Percentiles rank a stretch among this genome's conserved stretches.
Evolutionary conservation across 495 filamentous ascomycete species (phyloP).

Genomic region (Penicillium paradoxum): DNA sequence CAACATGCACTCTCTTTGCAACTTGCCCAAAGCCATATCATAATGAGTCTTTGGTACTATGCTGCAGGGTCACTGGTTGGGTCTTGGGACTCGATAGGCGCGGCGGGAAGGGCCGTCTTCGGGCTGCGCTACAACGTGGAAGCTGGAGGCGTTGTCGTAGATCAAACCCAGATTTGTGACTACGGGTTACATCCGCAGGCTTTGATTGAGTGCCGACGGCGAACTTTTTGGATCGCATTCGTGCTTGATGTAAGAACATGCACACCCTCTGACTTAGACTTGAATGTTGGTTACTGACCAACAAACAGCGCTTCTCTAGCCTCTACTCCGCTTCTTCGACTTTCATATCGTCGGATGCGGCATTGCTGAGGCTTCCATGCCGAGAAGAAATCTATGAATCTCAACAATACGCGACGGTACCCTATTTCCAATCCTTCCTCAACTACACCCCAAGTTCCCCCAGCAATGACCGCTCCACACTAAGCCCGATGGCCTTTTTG

Average conservation of each 20-base stretch:
- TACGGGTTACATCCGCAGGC: slow-evolving; percentile 54
- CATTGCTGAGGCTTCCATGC: slow-evolving; percentile 59
- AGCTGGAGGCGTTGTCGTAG: slow-evolving; percentile 45
- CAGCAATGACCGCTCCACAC: slow-evolving; percentile 27
- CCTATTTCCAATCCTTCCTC: slow-evolving; percentile 51
- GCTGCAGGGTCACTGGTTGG: slow-evolving; percentile 48
- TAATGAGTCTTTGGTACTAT: slow-evolving; percentile 62
- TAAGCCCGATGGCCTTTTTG: slow-evolving; percentile 56
- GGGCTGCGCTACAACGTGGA: slow-evolving; percentile 58
- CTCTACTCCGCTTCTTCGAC: slow-evolving; percentile 45
- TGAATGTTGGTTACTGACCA: background rate
- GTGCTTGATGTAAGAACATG: slow-evolving; percentile 51
- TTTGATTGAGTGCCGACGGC: slow-evolving; percentile 58
- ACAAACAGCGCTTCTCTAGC: slow-evolving; percentile 48
- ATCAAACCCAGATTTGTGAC: slow-evolving; percentile 41
- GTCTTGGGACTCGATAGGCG: slow-evolving; percentile 56
- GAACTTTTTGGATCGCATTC: slow-evolving; percentile 65
- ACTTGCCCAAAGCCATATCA: slow-evolving; percentile 56
- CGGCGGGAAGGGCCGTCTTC: slow-evolving; percentile 52
- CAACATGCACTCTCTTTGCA: slow-evolving; percentile 51
- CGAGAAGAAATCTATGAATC: slow-evolving; percentile 54
- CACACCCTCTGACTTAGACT: background rate
- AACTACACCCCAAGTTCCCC: slow-evolving; percentile 24
- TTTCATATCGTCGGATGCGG: slow-evolving; percentile 47
- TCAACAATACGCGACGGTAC: slow-evolving; percentile 45